Conservation (phyloP, 805 yeast species). For the Phaffomyces opuntiae region DNA sequence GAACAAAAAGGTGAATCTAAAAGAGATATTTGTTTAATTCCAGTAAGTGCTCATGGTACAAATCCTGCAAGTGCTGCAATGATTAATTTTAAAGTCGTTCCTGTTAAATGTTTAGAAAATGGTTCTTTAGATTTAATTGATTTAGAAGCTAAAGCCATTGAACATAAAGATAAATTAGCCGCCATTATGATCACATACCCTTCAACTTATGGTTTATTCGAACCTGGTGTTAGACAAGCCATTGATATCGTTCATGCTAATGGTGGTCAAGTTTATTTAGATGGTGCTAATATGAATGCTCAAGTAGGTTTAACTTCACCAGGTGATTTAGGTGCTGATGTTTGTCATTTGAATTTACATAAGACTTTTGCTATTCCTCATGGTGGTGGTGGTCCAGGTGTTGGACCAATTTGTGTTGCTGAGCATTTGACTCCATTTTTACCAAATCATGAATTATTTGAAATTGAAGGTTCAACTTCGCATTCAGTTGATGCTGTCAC, state of each 20-base stretch:
- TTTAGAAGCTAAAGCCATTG: constrained; percentile 61
- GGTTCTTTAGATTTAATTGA: constrained; percentile 86
- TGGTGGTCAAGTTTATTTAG: constrained; percentile 96
- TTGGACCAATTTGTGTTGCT: constrained; percentile 94
- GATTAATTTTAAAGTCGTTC: constrained; percentile 91
- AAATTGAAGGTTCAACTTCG: constrained; percentile 33
- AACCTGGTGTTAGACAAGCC: constrained; percentile 81
- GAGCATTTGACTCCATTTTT: constrained; percentile 71
- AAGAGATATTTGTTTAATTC: constrained; percentile 86
- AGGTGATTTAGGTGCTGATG: constrained; percentile 97
- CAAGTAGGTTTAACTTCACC: constrained; percentile 97
- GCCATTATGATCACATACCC: constrained; percentile 97
- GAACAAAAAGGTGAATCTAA: constrained; percentile 60
- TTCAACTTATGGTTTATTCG: constrained; percentile 93
- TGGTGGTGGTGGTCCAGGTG: constrained; percentile 99
- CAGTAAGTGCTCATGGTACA: constrained; percentile 97
- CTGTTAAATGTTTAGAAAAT: constrained; percentile 77
- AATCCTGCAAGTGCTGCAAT: constrained; percentile 98
- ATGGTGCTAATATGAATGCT: constrained; percentile 99
- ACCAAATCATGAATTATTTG: constrained; percentile 66
- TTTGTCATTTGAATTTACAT: constrained; percentile 93
- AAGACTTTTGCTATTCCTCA: constrained; percentile 97
- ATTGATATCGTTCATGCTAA: constrained; percentile 74
- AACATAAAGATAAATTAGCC: constrained; percentile 66
- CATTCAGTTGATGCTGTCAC: constrained; percentile 69